Base-by-base conservation (phyloP, 2,329 filamentous ascomycete species). In the Periconia macrospinosa region DNA sequence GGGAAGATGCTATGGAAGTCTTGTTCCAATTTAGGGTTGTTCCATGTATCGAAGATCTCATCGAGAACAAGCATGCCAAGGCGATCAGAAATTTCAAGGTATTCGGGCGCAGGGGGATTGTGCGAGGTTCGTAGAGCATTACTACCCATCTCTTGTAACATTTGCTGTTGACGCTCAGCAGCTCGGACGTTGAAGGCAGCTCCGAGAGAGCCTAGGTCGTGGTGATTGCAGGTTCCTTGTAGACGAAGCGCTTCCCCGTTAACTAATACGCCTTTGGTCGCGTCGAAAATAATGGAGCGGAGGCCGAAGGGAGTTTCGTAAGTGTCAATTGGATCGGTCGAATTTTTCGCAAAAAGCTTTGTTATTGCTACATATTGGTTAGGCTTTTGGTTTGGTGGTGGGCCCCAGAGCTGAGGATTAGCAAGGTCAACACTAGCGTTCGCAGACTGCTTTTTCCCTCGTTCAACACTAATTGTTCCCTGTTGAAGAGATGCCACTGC, bases 1-100 rank as follows among this genome's bases (percentile, higher is more conserved):
- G 67, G 27, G 52, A 82, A 84, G 54, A 83, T 76, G n/a, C 79
- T 59, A 55, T 82, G 78, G 58, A 79, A 83, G 61, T 83, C 82
- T 55, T 79, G 78, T 1, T 57, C 55, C 0, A 70, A 77, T 63
- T 84, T 84, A 18, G 67, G 55, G 17, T 43, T 60, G 15, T 72
- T 59, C 81, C 81, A 84, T 10, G 62, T 68, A 62, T 84, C 82
- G 57, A 83, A 84, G 18, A 43, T 18, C 18, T 43, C 41, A 20
- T 43, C 18, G n/a, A 83, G 63, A 2, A 83, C 78, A 3, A 84
- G 45, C 53, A 83, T 76, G 0, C 81, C 81, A 63, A 80, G 66
- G 1, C 68, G 63, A 59, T 84, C 81, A 1, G 80, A 74, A 8
- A 83, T 59, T 10, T 81, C 76, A 1, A 84, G 72, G 0, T 82